Evolutionary conservation across 805 yeast genomes (phyloP).

Genomic region (Citeromyces nyonsensis): DNA sequence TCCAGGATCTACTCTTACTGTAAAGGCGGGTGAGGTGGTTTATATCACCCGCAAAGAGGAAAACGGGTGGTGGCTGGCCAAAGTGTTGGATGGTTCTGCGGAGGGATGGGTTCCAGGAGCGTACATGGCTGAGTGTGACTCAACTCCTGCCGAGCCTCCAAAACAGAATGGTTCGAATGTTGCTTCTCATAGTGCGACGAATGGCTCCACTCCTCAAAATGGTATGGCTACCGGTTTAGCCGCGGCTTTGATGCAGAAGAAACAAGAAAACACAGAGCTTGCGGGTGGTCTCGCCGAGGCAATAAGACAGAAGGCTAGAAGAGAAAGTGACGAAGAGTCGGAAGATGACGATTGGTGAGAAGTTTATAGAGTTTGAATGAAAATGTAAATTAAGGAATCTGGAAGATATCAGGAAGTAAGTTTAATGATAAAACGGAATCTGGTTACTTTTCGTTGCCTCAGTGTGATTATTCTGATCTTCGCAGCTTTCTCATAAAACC

Average conservation of each 20-base stretch:
- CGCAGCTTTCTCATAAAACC: too few species aligned
- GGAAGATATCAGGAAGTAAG: too few species aligned
- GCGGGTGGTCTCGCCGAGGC: constrained; percentile 90
- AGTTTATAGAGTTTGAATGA: neutral
- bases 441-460: too few species aligned
- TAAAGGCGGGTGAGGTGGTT: constrained; percentile 62
- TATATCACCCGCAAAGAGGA: constrained; percentile 57
- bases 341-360: constrained; percentile 41
- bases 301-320: constrained; percentile 57
- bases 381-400: too few species aligned
- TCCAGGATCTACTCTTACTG: constrained; percentile 67
- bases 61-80: constrained; percentile 93
- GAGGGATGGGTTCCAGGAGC: constrained; percentile 98
- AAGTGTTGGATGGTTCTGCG: constrained; percentile 51
- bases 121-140: constrained; percentile 52
- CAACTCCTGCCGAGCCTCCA: constrained; percentile 24
- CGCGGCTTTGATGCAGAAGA: constrained; percentile 49
- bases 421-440: too few species aligned
- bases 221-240: constrained; percentile 40
- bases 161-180: constrained; percentile 16
- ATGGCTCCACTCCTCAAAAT: constrained; percentile 10
- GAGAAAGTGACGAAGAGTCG: constrained; percentile 59
- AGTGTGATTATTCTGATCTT: too few species aligned
- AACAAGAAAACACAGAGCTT: constrained; percentile 40
- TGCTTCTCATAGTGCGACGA: constrained; percentile 7